These are phyloP conservation scores for Aphanocladium album DNA, from an alignment of 2,329 filamentous ascomycete species.

Conservation along the genomic window DNA sequence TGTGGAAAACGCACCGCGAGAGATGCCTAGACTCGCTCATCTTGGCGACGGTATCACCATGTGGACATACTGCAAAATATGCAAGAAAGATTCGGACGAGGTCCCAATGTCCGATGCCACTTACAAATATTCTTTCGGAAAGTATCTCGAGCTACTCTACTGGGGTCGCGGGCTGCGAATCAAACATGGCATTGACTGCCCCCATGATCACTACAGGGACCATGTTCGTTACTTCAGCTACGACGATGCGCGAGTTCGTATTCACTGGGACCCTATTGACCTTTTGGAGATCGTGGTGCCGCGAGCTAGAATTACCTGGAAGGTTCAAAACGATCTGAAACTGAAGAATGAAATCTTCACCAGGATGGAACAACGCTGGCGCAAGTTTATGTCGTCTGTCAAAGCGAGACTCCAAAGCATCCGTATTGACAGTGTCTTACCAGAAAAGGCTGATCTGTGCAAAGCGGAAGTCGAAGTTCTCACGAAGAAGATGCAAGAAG, in stretches of 20 bases:
- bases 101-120: conserved; percentile 89
- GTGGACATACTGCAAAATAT: conserved; percentile 96
- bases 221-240: conserved; percentile 91
- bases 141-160: conserved; percentile 95
- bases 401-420: conserved; percentile 80
- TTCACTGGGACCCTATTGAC: conserved; percentile 90
- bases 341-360: conserved; percentile 89
- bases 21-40: conserved; percentile 37
- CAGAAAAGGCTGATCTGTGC: conserved; percentile 80
- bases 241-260: conserved; percentile 75
- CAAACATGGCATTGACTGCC: conserved; percentile 65
- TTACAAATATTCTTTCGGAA: conserved; percentile 98
- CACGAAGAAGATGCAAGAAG: conserved; percentile 74
- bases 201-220: conserved; percentile 87
- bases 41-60: conserved; percentile 69
- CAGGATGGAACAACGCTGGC: conserved; percentile 75
- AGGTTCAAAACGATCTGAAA: conserved; percentile 87
- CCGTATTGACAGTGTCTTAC: conserved; percentile 82
- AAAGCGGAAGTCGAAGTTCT: conserved; percentile 75
- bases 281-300: conserved; percentile 93
- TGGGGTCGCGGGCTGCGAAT: conserved; percentile 83
- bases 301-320: conserved; percentile 88
- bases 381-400: conserved; percentile 83
- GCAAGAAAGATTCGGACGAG: conserved; percentile 82
- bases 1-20: conserved; percentile 57